Conservation (phyloP, 805 yeast species). For the Candida germanica region DNA sequence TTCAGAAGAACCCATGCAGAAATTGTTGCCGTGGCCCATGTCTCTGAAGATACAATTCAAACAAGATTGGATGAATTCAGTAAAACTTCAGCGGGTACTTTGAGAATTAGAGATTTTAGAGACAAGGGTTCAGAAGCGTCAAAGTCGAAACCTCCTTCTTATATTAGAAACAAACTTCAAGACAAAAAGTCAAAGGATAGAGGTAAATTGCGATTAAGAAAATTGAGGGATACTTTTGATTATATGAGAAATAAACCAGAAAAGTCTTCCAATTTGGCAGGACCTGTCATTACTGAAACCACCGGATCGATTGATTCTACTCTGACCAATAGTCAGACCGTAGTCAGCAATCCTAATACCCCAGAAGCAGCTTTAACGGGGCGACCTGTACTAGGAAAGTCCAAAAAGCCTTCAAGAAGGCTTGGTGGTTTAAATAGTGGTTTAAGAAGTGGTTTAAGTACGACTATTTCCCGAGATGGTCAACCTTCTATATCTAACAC, state of each 20-base stretch:
- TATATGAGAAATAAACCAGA: neutral
- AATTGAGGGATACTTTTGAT: constrained; percentile 1
- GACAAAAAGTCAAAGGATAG: neutral
- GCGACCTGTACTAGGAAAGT: neutral
- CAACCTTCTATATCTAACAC: neutral
- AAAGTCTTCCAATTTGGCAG: no score
- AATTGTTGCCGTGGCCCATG: constrained; percentile 91
- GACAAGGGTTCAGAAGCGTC: constrained; percentile 35
- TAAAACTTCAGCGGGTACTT: constrained; percentile 65
- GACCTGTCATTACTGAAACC: neutral
- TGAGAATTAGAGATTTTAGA: constrained; percentile 76
- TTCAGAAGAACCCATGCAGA: constrained; percentile 89
- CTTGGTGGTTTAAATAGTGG: neutral
- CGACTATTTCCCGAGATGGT: no score
- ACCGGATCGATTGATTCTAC: no score
- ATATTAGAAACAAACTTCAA: constrained; percentile 1
- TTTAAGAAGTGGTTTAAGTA: constrained; percentile 2
- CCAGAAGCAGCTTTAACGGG: neutral
- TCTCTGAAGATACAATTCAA: constrained; percentile 92
- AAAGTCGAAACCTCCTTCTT: constrained; percentile 77
- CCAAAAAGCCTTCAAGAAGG: no score
- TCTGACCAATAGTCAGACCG: no score
- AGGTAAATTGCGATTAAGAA: neutral
- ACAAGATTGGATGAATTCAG: constrained; percentile 85
- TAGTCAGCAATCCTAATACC: no score